Evolutionary conservation across 305 asterid genomes (phyloP), one percentile per base, ranked within the genome.

Genomic region (Plantago lanceolata): DNA sequence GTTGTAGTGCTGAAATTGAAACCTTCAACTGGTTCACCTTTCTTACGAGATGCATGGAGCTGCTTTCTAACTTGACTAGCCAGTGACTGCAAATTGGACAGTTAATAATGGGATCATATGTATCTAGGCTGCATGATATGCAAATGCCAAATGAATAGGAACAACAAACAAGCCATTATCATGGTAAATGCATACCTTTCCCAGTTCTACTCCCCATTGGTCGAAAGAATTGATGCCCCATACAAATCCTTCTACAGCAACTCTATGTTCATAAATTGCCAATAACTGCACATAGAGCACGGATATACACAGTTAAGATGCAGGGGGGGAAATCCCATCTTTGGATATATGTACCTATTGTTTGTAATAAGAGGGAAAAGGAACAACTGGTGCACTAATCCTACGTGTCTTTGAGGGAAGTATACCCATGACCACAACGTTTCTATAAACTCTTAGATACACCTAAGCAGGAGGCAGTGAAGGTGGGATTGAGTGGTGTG

Each of bases 181-280:
- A n/a, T 12, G 20, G n/a, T 19, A 21, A 48, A 43, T 52, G 40
- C 51, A 51, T 76, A 94, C 99, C 95, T 94, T 90, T 69, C 99
- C 99, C 70, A 94, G 63, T 72, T 90, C 97, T 59, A 94, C 99
- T 67, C 99, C 97, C 99, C 99, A 94, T 73, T 90, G 99, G 76
- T 94, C 99, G 55, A 94, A 94, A 49, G 99, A 94, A 81, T 94
- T 94, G 83, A 94, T 86, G 21, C 96, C 94, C 99, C 97, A 94
- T n/a, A 88, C 65, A 58, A 94, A 94, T 70, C 99, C 99, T 81
- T 94, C 94, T 9, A 94, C 99, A 56, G 97, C 97, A 73, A 90
- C 55, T 74, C 99, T 81, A 77, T 94, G 97, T 70, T 94, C 99
- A 37, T 94, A 94, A 69, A 94, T 88, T 12, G 97, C 99, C 82